Conservation (phyloP, 306 rosid genomes). For the Ziziphus jujuba region DNA sequence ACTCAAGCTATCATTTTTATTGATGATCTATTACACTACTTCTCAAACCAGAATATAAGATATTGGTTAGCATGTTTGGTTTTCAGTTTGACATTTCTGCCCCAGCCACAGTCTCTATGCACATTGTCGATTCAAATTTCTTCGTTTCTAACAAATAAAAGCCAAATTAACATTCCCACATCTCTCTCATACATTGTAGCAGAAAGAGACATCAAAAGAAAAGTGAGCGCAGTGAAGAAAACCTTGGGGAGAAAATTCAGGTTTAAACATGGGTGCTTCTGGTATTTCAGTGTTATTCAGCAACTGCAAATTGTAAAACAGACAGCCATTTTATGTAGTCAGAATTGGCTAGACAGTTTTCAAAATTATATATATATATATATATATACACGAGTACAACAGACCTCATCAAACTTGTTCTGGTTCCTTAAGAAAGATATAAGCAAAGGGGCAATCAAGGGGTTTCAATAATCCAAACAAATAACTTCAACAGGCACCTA, state of each 20-base stretch:
- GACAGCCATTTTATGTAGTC: too few relatives aligned
- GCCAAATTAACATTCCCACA: background rate
- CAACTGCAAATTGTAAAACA: conserved; percentile 40
- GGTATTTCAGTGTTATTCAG: conserved; percentile 73
- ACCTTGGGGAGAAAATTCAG: conserved; percentile 98
- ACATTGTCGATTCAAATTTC: background rate
- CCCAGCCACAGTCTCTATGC: background rate
- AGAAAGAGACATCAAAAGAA: background rate
- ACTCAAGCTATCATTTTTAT: conserved; percentile 8
- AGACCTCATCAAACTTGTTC: conserved; percentile 67
- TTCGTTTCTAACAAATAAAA: background rate
- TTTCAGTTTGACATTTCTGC: background rate
- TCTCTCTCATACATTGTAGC: background rate
- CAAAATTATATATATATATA: too few relatives aligned
- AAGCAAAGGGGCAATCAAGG: conserved; percentile 65
- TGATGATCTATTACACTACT: conserved; percentile 1
- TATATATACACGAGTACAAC: too few relatives aligned
- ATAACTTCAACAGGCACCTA: conserved; percentile 59
- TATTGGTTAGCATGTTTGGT: background rate
- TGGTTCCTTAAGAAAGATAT: conserved; percentile 58
- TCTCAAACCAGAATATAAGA: conserved; percentile 20
- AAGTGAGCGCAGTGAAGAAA: background rate
- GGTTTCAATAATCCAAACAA: conserved; percentile 59
- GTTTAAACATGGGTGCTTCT: conserved; percentile 87
- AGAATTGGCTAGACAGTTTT: too few relatives aligned